Percentiles rank a stretch among this genome's conserved stretches.
phyloP scores from a whole-genome alignment of 2,329 filamentous ascomycete species.

The Penicillium brasilianum region DNA sequence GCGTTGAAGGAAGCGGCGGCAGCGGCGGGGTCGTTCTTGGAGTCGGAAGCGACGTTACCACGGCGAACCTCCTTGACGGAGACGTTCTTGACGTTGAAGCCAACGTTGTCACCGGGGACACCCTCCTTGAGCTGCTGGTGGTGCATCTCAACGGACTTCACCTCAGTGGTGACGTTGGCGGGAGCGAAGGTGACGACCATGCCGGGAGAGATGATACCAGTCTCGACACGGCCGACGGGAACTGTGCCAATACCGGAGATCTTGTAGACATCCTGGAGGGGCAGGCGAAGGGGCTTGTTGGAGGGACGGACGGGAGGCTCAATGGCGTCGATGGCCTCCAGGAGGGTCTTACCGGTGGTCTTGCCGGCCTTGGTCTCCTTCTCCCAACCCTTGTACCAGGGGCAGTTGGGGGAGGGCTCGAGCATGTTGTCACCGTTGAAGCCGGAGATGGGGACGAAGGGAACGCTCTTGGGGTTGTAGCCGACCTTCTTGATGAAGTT shows the following conservation, averaged over 20 bases:
- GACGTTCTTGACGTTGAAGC: conserved; percentile 99
- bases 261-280: conserved; percentile 99
- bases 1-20: conserved; percentile 95
- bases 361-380: conserved; percentile 94
- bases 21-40: conserved; percentile 97
- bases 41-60: conserved; percentile 99
- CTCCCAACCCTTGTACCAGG: conserved; percentile 99
- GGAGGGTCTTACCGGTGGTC: conserved; percentile 91
- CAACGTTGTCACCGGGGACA: conserved; percentile 99
- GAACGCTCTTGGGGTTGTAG: conserved; percentile 98
- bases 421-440: conserved; percentile 99
- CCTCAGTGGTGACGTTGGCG: conserved; percentile 99
- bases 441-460: conserved; percentile 99
- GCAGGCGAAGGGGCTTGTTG: conserved; percentile 99
- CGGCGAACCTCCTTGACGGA: conserved; percentile 99
- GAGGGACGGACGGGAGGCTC: conserved; percentile 89
- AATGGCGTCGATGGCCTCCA: conserved; percentile 97
- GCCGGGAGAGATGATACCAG: conserved; percentile 86
- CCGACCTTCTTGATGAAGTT: conserved; percentile 99
- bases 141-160: conserved; percentile 99
- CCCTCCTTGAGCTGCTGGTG: conserved; percentile 98
- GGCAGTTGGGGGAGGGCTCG: conserved; percentile 83
- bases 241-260: conserved; percentile 99
- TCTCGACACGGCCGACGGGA: conserved; percentile 99
- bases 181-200: conserved; percentile 96